A percentile compares a stretch with the other conserved stretches of the same genome.
phyloP scores from a whole-genome alignment of 2,329 filamentous ascomycete species.

The Cercospora sojina region DNA sequence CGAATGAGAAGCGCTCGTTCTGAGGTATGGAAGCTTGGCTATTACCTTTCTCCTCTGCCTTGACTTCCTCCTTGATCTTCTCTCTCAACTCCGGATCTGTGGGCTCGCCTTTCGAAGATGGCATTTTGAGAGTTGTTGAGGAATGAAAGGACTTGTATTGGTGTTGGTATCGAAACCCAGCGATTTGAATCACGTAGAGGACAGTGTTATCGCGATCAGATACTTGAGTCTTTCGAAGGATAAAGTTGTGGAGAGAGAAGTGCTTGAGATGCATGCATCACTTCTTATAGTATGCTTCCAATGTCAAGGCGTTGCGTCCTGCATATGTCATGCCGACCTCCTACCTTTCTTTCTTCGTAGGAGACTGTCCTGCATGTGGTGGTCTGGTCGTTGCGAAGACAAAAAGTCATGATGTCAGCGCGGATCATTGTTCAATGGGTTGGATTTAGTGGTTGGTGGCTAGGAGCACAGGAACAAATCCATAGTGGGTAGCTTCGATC shows the following conservation, averaged over 20 bases:
- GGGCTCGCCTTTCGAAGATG: conserved; percentile 37
- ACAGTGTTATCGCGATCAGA: too few relatives aligned
- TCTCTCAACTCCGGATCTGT: conserved; percentile 37
- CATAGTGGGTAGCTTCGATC: neutral
- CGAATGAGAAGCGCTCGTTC: neutral
- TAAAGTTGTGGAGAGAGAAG: too few relatives aligned
- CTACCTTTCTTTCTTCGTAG: neutral
- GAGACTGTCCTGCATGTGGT: neutral
- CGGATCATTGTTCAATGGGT: conserved; percentile 5
- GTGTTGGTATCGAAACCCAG: neutral
- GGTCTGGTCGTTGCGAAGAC: neutral
- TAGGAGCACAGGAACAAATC: neutral
- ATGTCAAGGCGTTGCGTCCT: neutral
- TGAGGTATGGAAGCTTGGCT: neutral
- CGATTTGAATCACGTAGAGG: too few relatives aligned
- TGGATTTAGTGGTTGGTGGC: neutral
- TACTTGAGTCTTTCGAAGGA: too few relatives aligned
- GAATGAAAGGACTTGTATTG: neutral
- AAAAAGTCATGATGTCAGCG: conserved; percentile 7
- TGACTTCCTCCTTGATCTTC: conserved; percentile 39
- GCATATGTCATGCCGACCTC: neutral
- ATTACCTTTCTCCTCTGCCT: conserved; percentile 36
- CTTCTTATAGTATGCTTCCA: neutral
- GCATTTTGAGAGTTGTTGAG: conserved; percentile 26
- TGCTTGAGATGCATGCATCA: neutral